Base-by-base conservation (phyloP, 2,329 filamentous ascomycete genomes). In the Penicillium sp. region DNA sequence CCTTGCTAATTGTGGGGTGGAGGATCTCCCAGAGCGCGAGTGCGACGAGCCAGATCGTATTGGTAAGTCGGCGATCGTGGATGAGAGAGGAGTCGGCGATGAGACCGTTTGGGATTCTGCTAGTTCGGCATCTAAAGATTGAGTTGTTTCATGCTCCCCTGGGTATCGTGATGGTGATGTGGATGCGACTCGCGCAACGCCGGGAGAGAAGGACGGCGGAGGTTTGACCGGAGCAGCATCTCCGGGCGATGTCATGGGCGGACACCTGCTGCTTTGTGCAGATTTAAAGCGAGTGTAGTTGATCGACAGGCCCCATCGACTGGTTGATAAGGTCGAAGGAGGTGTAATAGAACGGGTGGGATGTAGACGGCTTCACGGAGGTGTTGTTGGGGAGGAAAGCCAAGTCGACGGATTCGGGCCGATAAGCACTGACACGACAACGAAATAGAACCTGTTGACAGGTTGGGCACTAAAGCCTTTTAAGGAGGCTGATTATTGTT, bases 31-130 rank as follows among this genome's bases (percentile, higher is more conserved):
- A 25, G 82, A 78, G 54, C 83, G 80, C 41, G 84, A 83, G 54
- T 82, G 82, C 25, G 88, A 88, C 9, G 88, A 90, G 63, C 83
- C 82, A 35, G 88, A 84, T 58, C 88, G 82, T 43, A 87, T 89
- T 17, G 82, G 83, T 0, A 86, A 83, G 8, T 86, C 85, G n/a
- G 86, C 84, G 28, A 88, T 78, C 4, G 86, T 87, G 17, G 86
- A 84, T 44, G 86, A 71, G 25, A 73, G 69, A 50, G 71, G 69
- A 73, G 71, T 86, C 78, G 69, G 88, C 79, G 59, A 86, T 75
- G 40, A 83, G 81, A 36, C 84, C 55, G 85, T 75, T 50, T 71
- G 80, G 42, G 80, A 75, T 52, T 85, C 83, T 62, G 82, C 82
- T 56, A 72, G 59, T 42, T 74, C 69, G 9, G 72, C 62, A 50